A percentile compares a stretch with the other conserved stretches of the same genome.
Evolutionary conservation across 2,329 filamentous ascomycete species (phyloP).

Genomic region (Claviceps cyperi): DNA sequence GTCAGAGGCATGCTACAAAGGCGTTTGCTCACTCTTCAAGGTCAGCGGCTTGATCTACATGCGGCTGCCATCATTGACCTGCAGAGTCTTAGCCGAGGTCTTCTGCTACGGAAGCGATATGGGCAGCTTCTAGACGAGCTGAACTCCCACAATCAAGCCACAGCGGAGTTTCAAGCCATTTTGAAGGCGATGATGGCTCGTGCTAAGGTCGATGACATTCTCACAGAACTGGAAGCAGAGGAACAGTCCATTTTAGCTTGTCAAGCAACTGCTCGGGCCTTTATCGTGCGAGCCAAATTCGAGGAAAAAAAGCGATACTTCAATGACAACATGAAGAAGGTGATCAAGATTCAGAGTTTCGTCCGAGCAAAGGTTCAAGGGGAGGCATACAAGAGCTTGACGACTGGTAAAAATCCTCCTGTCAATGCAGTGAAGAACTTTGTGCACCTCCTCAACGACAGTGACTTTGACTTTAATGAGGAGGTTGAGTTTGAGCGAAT

Average conservation of each 20-base stretch:
- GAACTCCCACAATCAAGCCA: conserved; percentile 49
- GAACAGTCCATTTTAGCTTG: conserved; percentile 64
- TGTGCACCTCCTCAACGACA: conserved; percentile 93
- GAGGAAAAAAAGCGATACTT: conserved; percentile 79
- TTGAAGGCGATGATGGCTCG: conserved; percentile 68
- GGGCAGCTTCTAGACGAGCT: conserved; percentile 54
- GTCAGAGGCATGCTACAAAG: conserved; percentile 49
- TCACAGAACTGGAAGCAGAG: conserved; percentile 67
- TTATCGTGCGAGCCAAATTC: conserved; percentile 60
- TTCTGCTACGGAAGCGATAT: conserved; percentile 45
- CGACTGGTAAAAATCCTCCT: conserved; percentile 88
- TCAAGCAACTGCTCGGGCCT: conserved; percentile 60
- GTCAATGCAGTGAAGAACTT: conserved; percentile 97
- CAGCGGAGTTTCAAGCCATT: conserved; percentile 59
- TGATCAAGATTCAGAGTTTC: conserved; percentile 97
- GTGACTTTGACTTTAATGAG: conserved; percentile 97
- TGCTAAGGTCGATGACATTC: conserved; percentile 54
- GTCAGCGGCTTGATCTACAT: conserved; percentile 42
- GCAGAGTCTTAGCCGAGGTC: conserved; percentile 55
- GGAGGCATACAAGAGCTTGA: conserved; percentile 94
- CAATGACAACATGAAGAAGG: conserved; percentile 95
- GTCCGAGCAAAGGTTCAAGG: conserved; percentile 89
- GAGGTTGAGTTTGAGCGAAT: conserved; percentile 93
- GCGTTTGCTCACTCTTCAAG: conserved; percentile 31
- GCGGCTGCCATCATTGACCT: conserved; percentile 42